phyloP scores from a whole-genome alignment of 139 green algal species.

The Picochlorum sp. region DNA sequence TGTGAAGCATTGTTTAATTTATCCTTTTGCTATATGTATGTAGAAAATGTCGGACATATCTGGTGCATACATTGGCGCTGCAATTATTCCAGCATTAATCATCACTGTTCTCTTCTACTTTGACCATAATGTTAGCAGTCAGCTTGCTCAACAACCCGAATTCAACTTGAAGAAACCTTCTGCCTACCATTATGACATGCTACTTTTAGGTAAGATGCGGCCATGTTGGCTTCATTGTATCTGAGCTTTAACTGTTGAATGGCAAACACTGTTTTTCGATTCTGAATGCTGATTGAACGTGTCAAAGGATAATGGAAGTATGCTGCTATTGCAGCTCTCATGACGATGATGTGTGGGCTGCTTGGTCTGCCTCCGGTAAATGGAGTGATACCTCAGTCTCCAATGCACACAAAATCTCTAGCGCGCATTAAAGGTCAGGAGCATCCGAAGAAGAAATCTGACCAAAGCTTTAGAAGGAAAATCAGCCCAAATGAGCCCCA shows the following conservation, averaged over 20 bases:
- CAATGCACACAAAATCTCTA: slow-evolving; percentile 73
- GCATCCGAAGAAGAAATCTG: background rate
- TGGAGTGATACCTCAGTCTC: slow-evolving; percentile 73
- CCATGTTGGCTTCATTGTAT: background rate
- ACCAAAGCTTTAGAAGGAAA: background rate
- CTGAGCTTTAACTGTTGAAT: background rate
- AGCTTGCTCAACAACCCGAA: slow-evolving; percentile 64
- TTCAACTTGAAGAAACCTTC: slow-evolving; percentile 51
- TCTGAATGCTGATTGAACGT: too few species aligned
- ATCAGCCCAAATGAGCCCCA: too few species aligned
- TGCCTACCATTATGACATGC: slow-evolving; percentile 69
- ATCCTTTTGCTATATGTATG: too few species aligned
- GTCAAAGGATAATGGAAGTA: too few species aligned
- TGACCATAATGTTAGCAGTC: slow-evolving; percentile 68
- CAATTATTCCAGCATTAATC: slow-evolving; percentile 63
- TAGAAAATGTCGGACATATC: slow-evolving; percentile 28
- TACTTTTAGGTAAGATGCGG: slow-evolving; percentile 56
- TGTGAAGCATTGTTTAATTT: background rate
- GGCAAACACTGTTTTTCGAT: background rate
- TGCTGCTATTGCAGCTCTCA: too few species aligned
- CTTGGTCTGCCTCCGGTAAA: slow-evolving; percentile 79
- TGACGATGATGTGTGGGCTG: slow-evolving; percentile 56
- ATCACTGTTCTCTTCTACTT: slow-evolving; percentile 87
- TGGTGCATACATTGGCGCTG: slow-evolving; percentile 45
- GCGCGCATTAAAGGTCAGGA: slow-evolving; percentile 1